A percentile compares a stretch with the other conserved stretches of the same genome.
Evolutionary conservation across 768 basidiomycete species (phyloP).

Genomic region (Kwoniella sp.): DNA sequence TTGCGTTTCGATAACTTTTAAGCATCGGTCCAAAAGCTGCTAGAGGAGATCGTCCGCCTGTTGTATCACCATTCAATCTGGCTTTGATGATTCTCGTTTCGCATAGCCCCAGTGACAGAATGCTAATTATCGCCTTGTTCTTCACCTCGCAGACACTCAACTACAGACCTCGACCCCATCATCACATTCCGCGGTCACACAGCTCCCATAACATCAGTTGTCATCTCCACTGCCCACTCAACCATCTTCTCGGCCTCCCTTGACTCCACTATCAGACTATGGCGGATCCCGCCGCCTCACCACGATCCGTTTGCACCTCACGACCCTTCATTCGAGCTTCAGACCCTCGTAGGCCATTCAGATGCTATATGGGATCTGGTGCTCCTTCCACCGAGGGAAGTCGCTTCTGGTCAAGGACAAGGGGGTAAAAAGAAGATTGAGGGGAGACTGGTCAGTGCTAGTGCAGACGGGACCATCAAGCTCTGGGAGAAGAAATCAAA

Average conservation of each 20-base stretch:
- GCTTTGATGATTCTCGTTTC: too few relatives aligned
- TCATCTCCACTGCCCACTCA: slow-evolving; percentile 64
- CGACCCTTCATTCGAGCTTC: slow-evolving; percentile 74
- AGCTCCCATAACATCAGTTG: slow-evolving; percentile 79
- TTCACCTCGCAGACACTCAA: slow-evolving; percentile 17
- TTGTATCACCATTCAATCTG: too few relatives aligned
- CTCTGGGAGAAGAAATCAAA: slow-evolving; percentile 65
- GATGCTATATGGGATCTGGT: slow-evolving; percentile 97
- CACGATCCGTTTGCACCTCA: slow-evolving; percentile 91
- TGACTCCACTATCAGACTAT: slow-evolving; percentile 89
- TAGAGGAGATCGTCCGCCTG: too few relatives aligned
- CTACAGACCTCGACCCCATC: slow-evolving; percentile 79
- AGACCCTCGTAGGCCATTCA: slow-evolving; percentile 85
- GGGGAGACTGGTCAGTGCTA: slow-evolving; percentile 80
- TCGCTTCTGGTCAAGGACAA: slow-evolving; percentile 55
- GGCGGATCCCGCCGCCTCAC: slow-evolving; percentile 73
- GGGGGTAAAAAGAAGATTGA: slow-evolving; percentile 56
- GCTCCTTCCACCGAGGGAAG: slow-evolving; percentile 62
- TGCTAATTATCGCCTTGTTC: too few relatives aligned
- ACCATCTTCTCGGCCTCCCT: slow-evolving; percentile 87
- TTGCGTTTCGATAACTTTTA: too few relatives aligned
- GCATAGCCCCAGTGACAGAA: too few relatives aligned
- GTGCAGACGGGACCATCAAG: slow-evolving; percentile 88
- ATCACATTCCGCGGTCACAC: slow-evolving; percentile 92
- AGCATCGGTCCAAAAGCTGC: too few relatives aligned